A percentile compares a stretch with the other conserved stretches of the same genome.
Conservation (phyloP, 108 stramenopile genomes). For the Fistulifera pelliculosa region DNA sequence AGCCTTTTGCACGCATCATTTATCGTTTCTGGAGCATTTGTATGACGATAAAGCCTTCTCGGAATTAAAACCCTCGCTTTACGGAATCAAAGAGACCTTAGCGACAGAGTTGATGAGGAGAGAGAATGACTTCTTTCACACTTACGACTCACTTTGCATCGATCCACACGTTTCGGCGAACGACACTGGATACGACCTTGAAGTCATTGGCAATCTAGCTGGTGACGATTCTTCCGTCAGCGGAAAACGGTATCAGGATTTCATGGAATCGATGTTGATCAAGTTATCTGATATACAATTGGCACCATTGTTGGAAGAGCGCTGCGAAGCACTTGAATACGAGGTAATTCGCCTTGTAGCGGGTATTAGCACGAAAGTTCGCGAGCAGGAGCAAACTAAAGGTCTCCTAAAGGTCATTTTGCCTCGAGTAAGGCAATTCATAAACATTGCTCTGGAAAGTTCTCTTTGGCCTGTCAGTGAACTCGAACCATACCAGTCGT, state of each 20-base stretch:
- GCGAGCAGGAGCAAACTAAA: no score
- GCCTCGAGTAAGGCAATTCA: conserved; percentile 22
- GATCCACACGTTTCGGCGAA: conserved; percentile 53
- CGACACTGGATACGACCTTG: conserved; percentile 52
- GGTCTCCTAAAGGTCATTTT: not conserved
- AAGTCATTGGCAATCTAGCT: conserved; percentile 11
- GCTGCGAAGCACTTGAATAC: conserved; percentile 45
- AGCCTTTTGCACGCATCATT: conserved; percentile 68
- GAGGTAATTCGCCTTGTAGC: conserved; percentile 11
- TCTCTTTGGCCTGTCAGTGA: conserved; percentile 48
- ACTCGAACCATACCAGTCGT: conserved; percentile 75
- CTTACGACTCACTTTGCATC: conserved; percentile 18
- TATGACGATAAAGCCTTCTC: conserved; percentile 11
- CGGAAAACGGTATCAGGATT: not conserved
- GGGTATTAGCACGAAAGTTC: no score
- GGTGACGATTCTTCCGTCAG: not conserved
- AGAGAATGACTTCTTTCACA: conserved; percentile 9
- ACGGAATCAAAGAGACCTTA: not conserved
- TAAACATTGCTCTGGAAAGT: conserved; percentile 21
- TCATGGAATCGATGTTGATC: conserved; percentile 12
- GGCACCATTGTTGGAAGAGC: conserved; percentile 56
- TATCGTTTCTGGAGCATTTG: conserved; percentile 64
- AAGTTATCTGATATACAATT: conserved; percentile 51
- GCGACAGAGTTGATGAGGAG: not conserved
- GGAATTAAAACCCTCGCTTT: not conserved